Percentiles rank a stretch among this genome's conserved stretches.
These are phyloP conservation scores for Megacollybia marginata DNA, from an alignment of 768 basidiomycete genomes.

Conservation along the genomic window DNA sequence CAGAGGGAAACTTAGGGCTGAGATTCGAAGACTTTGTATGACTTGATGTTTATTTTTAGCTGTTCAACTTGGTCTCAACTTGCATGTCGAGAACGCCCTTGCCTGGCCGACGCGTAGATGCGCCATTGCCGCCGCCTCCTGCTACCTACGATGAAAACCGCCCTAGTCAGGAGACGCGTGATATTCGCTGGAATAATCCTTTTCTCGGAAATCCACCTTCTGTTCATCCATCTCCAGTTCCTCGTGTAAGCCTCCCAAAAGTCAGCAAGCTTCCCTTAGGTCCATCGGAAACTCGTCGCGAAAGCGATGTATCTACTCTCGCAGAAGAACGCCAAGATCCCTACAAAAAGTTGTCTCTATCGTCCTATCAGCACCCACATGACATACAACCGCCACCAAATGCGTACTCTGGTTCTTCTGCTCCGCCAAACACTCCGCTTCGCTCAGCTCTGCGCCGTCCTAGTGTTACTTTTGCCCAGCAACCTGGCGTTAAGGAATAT, in stretches of 20 bases:
- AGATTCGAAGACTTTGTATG: conserved; percentile 25
- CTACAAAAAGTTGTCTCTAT: conserved; percentile 38
- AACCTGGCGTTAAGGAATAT: conserved; percentile 17
- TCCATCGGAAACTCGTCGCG: conserved; percentile 11
- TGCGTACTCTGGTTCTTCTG: conserved; percentile 25
- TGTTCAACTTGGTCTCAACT: background rate
- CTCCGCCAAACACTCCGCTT: conserved; percentile 11
- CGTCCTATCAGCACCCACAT: conserved; percentile 55
- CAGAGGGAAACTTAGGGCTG: conserved; percentile 45
- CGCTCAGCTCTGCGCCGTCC: conserved; percentile 19
- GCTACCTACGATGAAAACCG: background rate
- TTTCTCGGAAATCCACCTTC: background rate
- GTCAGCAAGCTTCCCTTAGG: conserved; percentile 11
- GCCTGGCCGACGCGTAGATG: background rate
- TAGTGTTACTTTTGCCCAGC: conserved; percentile 35
- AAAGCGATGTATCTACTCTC: conserved; percentile 30
- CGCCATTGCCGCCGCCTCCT: background rate
- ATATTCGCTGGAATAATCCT: background rate
- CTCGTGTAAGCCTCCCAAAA: conserved; percentile 1
- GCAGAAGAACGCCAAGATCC: conserved; percentile 15
- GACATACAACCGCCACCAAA: conserved; percentile 48
- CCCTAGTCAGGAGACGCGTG: background rate
- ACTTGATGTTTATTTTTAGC: background rate
- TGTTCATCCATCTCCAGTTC: background rate
- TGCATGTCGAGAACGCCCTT: background rate